Evolutionary conservation across 1,284 basidiomycete genomes (phyloP).

Genomic region (Tylopilus sp.): DNA sequence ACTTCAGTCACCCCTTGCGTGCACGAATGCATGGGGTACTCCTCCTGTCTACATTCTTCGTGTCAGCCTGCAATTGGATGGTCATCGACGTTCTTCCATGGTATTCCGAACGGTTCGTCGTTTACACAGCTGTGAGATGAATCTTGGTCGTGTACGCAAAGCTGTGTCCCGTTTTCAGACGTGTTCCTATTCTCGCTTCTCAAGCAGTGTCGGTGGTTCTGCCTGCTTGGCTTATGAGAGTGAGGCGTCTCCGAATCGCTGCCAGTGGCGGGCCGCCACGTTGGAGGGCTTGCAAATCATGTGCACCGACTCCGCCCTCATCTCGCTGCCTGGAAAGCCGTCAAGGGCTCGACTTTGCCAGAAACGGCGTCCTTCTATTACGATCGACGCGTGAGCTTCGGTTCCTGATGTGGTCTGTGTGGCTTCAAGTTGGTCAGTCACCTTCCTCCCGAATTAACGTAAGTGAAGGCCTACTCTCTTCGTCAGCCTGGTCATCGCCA

Average conservation of each 20-base stretch:
- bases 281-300: slow-evolving; percentile 4
- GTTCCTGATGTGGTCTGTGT: slow-evolving; percentile 23
- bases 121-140: slow-evolving; percentile 27
- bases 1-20: slow-evolving; percentile 7
- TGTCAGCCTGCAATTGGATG: slow-evolving; percentile 4
- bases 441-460: slow-evolving; percentile 14
- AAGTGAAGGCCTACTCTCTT: slow-evolving; percentile 7
- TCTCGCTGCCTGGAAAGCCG: slow-evolving; percentile 15
- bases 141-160: slow-evolving; percentile 19
- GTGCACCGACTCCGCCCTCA: slow-evolving; percentile 1
- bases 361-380: slow-evolving; percentile 20
- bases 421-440: slow-evolving; percentile 5
- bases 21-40: slow-evolving; percentile 11
- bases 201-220: slow-evolving; percentile 1
- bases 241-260: background rate
- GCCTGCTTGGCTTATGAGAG: background rate
- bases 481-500: slow-evolving; percentile 5
- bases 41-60: slow-evolving; percentile 5
- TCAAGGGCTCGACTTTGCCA: slow-evolving; percentile 24
- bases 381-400: slow-evolving; percentile 29
- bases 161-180: slow-evolving; percentile 14
- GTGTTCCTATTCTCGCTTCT: slow-evolving; percentile 3
- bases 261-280: background rate
- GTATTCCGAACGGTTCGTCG: slow-evolving; percentile 9
- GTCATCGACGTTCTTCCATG: slow-evolving; percentile 4